Evolutionary conservation across 2,329 filamentous ascomycete species (phyloP).

Genomic region (Hymenoscyphus linearis): DNA sequence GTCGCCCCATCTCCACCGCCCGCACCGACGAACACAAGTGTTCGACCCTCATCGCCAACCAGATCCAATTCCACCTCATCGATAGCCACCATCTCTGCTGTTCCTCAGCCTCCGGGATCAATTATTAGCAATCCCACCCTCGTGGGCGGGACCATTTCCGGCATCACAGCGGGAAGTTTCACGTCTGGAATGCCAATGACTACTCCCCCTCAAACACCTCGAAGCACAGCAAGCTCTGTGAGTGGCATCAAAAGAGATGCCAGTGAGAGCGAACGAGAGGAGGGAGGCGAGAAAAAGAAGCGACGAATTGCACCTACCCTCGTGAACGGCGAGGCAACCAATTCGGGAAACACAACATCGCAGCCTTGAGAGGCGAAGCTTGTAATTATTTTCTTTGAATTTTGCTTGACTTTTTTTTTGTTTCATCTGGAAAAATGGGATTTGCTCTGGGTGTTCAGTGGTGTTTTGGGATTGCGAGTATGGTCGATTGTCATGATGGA

Average conservation of each 20-base stretch:
- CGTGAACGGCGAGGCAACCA: constrained; percentile 31
- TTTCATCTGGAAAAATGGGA: background rate
- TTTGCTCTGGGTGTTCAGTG: background rate
- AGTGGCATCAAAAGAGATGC: constrained; percentile 52
- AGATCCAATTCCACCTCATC: constrained; percentile 84
- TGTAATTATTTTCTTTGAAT: background rate
- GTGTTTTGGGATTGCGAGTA: background rate
- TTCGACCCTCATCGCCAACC: constrained; percentile 69
- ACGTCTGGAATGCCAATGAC: constrained; percentile 66
- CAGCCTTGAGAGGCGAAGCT: background rate
- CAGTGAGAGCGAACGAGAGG: constrained; percentile 44
- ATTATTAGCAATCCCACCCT: constrained; percentile 74
- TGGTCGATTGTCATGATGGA: background rate
- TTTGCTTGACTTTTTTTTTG: background rate
- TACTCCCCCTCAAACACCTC: constrained; percentile 86
- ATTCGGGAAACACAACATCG: background rate
- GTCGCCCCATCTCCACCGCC: constrained; percentile 55
- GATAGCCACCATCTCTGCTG: constrained; percentile 59
- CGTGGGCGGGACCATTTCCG: constrained; percentile 70
- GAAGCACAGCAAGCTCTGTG: constrained; percentile 52
- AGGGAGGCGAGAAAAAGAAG: constrained; percentile 56
- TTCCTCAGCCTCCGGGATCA: constrained; percentile 35
- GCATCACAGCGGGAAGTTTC: constrained; percentile 60
- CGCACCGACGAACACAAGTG: constrained; percentile 46
- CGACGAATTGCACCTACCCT: constrained; percentile 65